Percentiles rank a stretch among this genome's conserved stretches.
Evolutionary conservation across 306 rosid genomes (phyloP).

Genomic region (Mimosa bimucronata): DNA sequence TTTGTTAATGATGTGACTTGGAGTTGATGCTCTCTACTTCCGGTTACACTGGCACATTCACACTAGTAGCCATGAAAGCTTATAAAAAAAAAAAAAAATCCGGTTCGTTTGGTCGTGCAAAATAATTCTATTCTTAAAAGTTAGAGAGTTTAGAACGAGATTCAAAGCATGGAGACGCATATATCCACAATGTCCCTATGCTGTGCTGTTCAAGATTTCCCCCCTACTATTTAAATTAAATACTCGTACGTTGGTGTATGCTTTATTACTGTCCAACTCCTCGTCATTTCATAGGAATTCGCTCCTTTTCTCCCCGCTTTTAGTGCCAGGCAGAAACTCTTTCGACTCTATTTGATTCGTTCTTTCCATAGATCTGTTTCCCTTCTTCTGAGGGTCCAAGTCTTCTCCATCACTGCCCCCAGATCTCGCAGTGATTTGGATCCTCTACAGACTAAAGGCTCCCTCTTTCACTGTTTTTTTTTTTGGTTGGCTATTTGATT

Average conservation of each 20-base stretch:
- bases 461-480: slow-evolving; percentile 13
- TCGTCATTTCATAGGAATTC: slow-evolving; percentile 39
- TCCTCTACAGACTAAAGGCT: slow-evolving; percentile 19
- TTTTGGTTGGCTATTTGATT: slow-evolving; percentile 31
- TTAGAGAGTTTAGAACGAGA: neutral
- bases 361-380: slow-evolving; percentile 44
- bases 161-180: neutral
- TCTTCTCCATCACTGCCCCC: slow-evolving; percentile 41
- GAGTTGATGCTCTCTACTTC: no score
- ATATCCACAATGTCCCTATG: neutral
- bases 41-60: no score
- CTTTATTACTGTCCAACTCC: slow-evolving; percentile 36
- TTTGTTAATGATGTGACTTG: no score
- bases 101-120: no score
- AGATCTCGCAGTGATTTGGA: slow-evolving; percentile 72
- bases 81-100: no score
- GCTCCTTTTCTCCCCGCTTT: slow-evolving; percentile 41
- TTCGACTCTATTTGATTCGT: slow-evolving; percentile 18
- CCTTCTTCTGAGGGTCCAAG: slow-evolving; percentile 44
- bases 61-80: no score
- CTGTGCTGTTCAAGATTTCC: neutral
- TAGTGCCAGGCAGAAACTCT: slow-evolving; percentile 33
- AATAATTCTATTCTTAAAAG: no score
- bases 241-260: neutral
- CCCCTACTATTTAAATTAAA: neutral